These are phyloP conservation scores for Schrenkiella parvula DNA, from an alignment of 345 rosid genomes.

Conservation along the genomic window DNA sequence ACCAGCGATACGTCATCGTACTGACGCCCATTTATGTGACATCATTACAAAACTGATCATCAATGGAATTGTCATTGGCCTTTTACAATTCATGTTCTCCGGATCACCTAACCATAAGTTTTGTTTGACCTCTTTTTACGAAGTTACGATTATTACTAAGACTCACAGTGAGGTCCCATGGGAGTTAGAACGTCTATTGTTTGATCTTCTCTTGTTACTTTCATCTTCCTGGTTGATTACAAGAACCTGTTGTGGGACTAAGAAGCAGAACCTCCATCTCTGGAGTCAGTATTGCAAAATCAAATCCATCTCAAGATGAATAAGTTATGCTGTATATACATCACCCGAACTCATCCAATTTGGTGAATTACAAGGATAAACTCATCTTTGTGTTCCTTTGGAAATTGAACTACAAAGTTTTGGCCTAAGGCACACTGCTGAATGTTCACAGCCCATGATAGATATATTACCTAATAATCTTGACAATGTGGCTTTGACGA, in stretches of 20 bases:
- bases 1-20: constrained; percentile 5
- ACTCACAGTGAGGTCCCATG: constrained; percentile 2
- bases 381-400: constrained; percentile 9
- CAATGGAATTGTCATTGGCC: not conserved
- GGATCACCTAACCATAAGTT: constrained; percentile 1
- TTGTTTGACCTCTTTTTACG: not conserved
- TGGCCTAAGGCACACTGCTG: constrained; percentile 3
- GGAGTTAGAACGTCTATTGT: not conserved
- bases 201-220: constrained; percentile 6
- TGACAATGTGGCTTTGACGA: not conserved
- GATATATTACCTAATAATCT: not conserved
- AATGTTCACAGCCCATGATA: too few species aligned
- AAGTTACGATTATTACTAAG: not conserved
- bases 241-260: not conserved
- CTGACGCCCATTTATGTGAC: constrained; percentile 7
- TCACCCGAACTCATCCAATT: not conserved
- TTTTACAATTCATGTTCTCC: constrained; percentile 6
- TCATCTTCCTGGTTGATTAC: constrained; percentile 3
- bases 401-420: constrained; percentile 1
- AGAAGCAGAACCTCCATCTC: constrained; percentile 8
- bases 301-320: not conserved
- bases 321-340: constrained; percentile 8
- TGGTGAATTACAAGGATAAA: constrained; percentile 14
- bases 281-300: constrained; percentile 2
- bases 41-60: not conserved